Conservation (phyloP, 2,329 filamentous ascomycete genomes). For the Penicillium janthinellum region DNA sequence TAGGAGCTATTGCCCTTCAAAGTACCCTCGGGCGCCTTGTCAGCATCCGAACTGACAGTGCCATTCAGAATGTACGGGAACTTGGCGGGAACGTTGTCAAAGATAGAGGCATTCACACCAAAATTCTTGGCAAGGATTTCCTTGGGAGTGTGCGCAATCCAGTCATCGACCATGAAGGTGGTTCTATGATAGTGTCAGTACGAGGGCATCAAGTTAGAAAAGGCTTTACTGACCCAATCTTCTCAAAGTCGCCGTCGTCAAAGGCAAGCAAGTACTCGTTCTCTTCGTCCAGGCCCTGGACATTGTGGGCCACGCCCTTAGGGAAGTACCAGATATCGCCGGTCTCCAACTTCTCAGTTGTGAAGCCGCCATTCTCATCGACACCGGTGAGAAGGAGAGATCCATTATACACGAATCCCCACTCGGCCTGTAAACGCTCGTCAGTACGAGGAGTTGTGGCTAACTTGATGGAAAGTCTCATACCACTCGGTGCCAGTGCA, state of each 20-base stretch:
- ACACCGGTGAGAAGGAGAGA: constrained; percentile 62
- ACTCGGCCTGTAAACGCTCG: constrained; percentile 57
- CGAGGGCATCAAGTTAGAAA: background rate
- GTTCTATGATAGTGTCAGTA: constrained; percentile 46
- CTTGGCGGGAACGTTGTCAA: constrained; percentile 58
- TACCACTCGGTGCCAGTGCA: constrained; percentile 70
- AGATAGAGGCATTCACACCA: constrained; percentile 61
- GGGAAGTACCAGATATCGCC: constrained; percentile 72
- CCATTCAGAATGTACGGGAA: constrained; percentile 66
- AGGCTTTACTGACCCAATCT: constrained; percentile 51
- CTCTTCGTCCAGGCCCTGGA: constrained; percentile 64
- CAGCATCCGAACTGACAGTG: constrained; percentile 48
- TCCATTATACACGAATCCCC: constrained; percentile 65
- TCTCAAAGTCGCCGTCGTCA: constrained; percentile 68
- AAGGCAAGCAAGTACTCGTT: constrained; percentile 70
- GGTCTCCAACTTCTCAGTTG: constrained; percentile 58
- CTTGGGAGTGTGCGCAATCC: constrained; percentile 67
- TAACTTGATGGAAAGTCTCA: constrained; percentile 22
- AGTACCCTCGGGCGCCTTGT: constrained; percentile 52
- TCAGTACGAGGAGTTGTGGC: background rate
- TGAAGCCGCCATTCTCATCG: constrained; percentile 59
- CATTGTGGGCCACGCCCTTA: constrained; percentile 64
- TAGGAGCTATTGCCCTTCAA: constrained; percentile 62
- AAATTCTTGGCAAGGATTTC: constrained; percentile 70
- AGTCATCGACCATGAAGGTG: constrained; percentile 72